Conservation (phyloP, 345 rosid species). For the Ceriops tagal region DNA sequence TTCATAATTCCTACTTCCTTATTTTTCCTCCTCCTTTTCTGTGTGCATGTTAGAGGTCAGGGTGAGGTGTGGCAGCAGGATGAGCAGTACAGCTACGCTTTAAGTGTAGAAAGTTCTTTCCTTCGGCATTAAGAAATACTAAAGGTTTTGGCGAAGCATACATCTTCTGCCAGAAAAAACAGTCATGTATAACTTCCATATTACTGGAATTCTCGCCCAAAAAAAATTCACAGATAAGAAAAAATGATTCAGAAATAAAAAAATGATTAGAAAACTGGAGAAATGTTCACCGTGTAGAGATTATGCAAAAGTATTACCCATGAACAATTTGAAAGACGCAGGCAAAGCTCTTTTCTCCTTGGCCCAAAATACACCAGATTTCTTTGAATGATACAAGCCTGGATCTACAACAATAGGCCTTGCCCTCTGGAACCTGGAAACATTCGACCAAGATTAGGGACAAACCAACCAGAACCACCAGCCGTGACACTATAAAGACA, state of each 20-base stretch:
- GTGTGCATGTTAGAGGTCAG: too few relatives aligned
- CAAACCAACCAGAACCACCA: constrained; percentile 4
- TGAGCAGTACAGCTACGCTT: too few relatives aligned
- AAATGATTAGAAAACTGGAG: background rate
- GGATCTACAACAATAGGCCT: constrained; percentile 89
- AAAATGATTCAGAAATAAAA: too few relatives aligned
- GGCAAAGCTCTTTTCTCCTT: constrained; percentile 85
- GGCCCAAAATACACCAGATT: constrained; percentile 81
- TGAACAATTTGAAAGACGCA: constrained; percentile 80
- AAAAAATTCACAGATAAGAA: too few relatives aligned
- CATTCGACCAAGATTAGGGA: constrained; percentile 3
- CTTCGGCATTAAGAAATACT: background rate
- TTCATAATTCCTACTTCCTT: background rate
- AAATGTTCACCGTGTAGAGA: background rate
- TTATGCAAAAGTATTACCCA: constrained; percentile 45
- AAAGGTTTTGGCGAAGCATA: background rate
- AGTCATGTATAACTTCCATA: background rate
- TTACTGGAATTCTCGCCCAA: background rate
- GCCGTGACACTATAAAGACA: background rate
- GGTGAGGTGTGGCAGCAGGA: too few relatives aligned
- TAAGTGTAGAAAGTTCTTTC: background rate
- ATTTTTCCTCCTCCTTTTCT: too few relatives aligned
- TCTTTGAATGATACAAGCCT: constrained; percentile 78
- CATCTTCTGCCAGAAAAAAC: background rate
- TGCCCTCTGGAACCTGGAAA: constrained; percentile 69